Evolutionary conservation across 2,329 filamentous ascomycete genomes (phyloP), one percentile per base, ranked within the genome.

Genomic region (Coniella lustricola): DNA sequence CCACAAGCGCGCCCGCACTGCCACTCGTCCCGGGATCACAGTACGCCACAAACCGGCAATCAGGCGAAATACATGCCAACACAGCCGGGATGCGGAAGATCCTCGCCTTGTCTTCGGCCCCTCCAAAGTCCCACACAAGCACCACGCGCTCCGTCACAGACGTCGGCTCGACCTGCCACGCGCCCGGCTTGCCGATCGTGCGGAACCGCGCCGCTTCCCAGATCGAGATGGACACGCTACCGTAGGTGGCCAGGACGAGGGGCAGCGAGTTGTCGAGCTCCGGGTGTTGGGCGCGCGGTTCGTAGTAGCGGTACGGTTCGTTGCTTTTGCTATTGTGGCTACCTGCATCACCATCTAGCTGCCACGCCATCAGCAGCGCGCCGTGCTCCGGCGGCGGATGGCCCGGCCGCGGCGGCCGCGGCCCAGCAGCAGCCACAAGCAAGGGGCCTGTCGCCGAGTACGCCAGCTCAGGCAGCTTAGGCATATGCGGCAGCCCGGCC

Each of bases 181-280:
- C 62, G 2, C 61, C 60, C 2, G 57, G 57, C 2, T 57, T 42
- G 3, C 57, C 56, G 7, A 68, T 57, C 10, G 64, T 62, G 13
- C 61, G 62, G 53, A 66, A 68, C 25, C 55, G 60, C 4, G 67
- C 65, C 0, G 66, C 65, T 39, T 69, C 66, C 67, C 67, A 70
- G 21, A 70, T 65, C 7, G 67, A 70, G 1, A 69, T 64, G 5
- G 64, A 63, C 0, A 64, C 58, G 48, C 62, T 65, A 16, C 66
- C 67, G 49, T 69, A 68, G 0, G 66, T 64, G 3, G 59, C 59
- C 2, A 70, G 59, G 16, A 63, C 61, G 10, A 57, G 61, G 1
- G 67, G 67, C 2, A 70, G 59, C 3, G 67, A 67, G 4, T 67
- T 68, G 29, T 67, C 65, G 13, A 70, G 59, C 51, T 68, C 67